phyloP scores from a whole-genome alignment of 805 yeast genomes.

The Dipodascus geniculatus region DNA sequence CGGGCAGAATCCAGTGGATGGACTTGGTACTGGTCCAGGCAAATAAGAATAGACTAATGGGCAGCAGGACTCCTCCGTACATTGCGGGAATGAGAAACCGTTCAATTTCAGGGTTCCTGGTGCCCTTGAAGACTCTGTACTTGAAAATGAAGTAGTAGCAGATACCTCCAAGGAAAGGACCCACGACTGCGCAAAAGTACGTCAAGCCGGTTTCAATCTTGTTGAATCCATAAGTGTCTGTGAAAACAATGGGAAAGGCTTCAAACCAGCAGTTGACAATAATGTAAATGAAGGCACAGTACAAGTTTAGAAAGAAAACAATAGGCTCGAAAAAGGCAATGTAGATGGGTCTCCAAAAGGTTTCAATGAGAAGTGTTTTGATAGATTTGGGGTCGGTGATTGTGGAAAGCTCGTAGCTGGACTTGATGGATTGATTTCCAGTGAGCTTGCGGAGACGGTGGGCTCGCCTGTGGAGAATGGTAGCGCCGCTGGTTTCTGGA shows the following conservation, averaged over 20 bases:
- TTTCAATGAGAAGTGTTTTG: slow-evolving; percentile 9
- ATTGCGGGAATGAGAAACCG: slow-evolving; percentile 21
- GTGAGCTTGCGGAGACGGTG: slow-evolving; percentile 35
- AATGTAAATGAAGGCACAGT: slow-evolving; percentile 39
- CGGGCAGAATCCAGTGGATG: slow-evolving; percentile 40
- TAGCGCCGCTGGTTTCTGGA: slow-evolving; percentile 39
- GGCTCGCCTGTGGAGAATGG: slow-evolving; percentile 40
- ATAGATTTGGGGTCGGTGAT: background rate
- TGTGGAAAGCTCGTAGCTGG: slow-evolving; percentile 31
- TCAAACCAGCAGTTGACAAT: slow-evolving; percentile 43
- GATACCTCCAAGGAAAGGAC: slow-evolving; percentile 29
- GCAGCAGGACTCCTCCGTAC: slow-evolving; percentile 31
- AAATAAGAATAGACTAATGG: slow-evolving; percentile 35
- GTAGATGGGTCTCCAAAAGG: slow-evolving; percentile 28
- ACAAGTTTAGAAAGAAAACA: slow-evolving; percentile 36
- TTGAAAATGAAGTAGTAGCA: background rate
- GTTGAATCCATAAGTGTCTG: slow-evolving; percentile 32
- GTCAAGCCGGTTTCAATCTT: slow-evolving; percentile 34
- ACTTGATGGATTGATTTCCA: slow-evolving; percentile 34
- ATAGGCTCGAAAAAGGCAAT: slow-evolving; percentile 40
- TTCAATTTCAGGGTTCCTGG: slow-evolving; percentile 9
- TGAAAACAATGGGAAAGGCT: slow-evolving; percentile 42
- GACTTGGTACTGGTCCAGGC: slow-evolving; percentile 37
- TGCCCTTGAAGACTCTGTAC: background rate
- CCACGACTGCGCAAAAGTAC: slow-evolving; percentile 33